A percentile compares a stretch with the other conserved stretches of the same genome.
Evolutionary conservation across 208 protist species (phyloP).

Genomic region (Trypanosoma melophagium): DNA sequence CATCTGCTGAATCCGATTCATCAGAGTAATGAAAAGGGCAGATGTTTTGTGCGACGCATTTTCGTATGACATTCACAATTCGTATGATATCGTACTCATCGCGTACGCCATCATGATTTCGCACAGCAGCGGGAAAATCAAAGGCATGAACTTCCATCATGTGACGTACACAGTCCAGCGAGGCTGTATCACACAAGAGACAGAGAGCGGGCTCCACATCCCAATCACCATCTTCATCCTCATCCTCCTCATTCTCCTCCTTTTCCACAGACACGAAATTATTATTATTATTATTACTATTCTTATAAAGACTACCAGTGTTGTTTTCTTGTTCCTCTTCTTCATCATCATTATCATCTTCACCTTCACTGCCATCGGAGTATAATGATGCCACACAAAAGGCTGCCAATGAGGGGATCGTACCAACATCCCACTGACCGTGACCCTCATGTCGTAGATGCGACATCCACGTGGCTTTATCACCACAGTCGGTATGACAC

Average conservation of each 20-base stretch:
- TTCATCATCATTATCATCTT: constrained; percentile 11
- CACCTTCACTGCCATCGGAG: not conserved
- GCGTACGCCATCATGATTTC: constrained; percentile 37
- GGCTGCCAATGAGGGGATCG: constrained; percentile 40
- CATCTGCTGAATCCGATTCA: constrained; percentile 24
- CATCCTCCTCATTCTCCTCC: constrained; percentile 41
- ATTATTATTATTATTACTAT: too few relatives aligned
- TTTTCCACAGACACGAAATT: too few relatives aligned
- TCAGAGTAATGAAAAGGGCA: constrained; percentile 37
- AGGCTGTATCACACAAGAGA: constrained; percentile 56
- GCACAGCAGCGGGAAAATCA: constrained; percentile 46
- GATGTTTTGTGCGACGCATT: constrained; percentile 30
- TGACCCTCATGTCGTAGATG: constrained; percentile 36
- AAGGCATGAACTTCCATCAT: constrained; percentile 54
- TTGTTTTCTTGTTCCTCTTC: constrained; percentile 24
- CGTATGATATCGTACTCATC: constrained; percentile 84
- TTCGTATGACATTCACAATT: constrained; percentile 67
- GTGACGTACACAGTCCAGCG: constrained; percentile 49
- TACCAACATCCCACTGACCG: constrained; percentile 43
- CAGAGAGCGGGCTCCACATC: constrained; percentile 46
- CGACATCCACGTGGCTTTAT: constrained; percentile 8
- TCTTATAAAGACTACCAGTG: not conserved
- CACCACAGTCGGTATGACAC: constrained; percentile 31
- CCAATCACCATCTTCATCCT: constrained; percentile 58
- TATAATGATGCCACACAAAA: constrained; percentile 37